Conservation (phyloP, 2,329 filamentous ascomycete species). For the Lanzia echinophila region DNA sequence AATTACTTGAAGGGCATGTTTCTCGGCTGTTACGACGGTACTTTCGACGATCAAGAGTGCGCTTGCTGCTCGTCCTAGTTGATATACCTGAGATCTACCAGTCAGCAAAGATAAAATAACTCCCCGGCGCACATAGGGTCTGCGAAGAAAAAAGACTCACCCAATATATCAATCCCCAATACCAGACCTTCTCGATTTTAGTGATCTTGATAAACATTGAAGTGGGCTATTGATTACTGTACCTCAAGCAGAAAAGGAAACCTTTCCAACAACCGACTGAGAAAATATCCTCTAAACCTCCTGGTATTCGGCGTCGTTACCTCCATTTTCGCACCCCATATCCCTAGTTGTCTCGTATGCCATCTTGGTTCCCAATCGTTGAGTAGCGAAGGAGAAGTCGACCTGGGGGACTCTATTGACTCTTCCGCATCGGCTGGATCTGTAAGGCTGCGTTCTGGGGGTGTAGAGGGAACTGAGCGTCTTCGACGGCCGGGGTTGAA, state of each 20-base stretch:
- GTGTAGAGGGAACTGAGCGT: conserved; percentile 3
- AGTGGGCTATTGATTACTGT: no score
- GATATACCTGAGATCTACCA: conserved; percentile 52
- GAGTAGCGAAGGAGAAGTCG: conserved; percentile 35
- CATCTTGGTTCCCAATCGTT: conserved; percentile 39
- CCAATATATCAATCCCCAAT: conserved; percentile 73
- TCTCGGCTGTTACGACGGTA: conserved; percentile 54
- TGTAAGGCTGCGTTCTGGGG: not conserved
- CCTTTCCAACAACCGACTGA: conserved; percentile 57
- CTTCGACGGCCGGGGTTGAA: conserved; percentile 25
- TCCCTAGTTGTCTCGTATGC: conserved; percentile 41
- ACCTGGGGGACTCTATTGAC: conserved; percentile 14
- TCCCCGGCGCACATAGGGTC: no score
- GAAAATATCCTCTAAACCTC: conserved; percentile 50
- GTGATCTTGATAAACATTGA: no score
- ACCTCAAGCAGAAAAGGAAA: conserved; percentile 69
- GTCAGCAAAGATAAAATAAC: not conserved
- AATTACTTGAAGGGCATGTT: conserved; percentile 62
- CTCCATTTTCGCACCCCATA: conserved; percentile 40
- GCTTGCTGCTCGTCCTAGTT: conserved; percentile 65
- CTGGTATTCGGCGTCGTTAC: conserved; percentile 56
- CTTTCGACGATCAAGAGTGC: conserved; percentile 61
- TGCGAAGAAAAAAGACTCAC: conserved; percentile 39
- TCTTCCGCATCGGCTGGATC: conserved; percentile 4
- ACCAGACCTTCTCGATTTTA: conserved; percentile 73